Base-by-base conservation (phyloP, 768 basidiomycete genomes). In the Kwoniella newhampshirensis region DNA sequence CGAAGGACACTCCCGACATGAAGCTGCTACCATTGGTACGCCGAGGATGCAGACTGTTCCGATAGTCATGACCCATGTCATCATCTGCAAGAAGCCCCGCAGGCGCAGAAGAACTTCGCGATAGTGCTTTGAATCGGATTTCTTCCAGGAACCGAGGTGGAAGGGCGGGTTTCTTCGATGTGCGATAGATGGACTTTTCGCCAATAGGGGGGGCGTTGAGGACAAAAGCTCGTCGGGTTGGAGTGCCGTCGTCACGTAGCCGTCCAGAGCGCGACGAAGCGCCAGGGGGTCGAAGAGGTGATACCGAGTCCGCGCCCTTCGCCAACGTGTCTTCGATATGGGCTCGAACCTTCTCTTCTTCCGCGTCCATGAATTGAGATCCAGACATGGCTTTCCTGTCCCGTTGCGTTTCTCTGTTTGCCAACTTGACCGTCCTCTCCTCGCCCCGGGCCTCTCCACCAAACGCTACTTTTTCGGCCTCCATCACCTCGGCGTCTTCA, bases 301-400 rank as follows among this genome's bases (percentile, higher is more conserved):
- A 71, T 64, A 91, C 62, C 23, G 60, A 49, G 51, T 64, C 66
- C 4, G 68, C 55, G 12, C 87, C 89, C 54, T 85, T 86, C 30
- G 82, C 86, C 27, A 93, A 77, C 59, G 89, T 89, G 60, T 88
- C 85, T 68, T 91, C 88, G 42, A 94, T 88, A 73, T 93, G 90
- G 67, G 88, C 86, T 62, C 87, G 83, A 7, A 88, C 89, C 21
- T 68, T 51, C 18, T 77, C 76, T 32, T 78, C 78, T 25, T 75
- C 66, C 8, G 75, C 77, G 50, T 78, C 78, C 51, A 73, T 62
- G 51, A 78, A 78, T 45, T 76, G 75, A 42, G 75, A 75, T 5
- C 66, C 66, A 8, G 66, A 74, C 42, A 68, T 53, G 3, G 52
- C 55, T 35, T 74, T 74, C 27, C 48, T 59, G 28, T 60, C 45